Percentiles rank a stretch among this genome's conserved stretches.
phyloP scores from a whole-genome alignment of 2,329 filamentous ascomycete genomes.

The Aspergillus pseudoglaucus region DNA sequence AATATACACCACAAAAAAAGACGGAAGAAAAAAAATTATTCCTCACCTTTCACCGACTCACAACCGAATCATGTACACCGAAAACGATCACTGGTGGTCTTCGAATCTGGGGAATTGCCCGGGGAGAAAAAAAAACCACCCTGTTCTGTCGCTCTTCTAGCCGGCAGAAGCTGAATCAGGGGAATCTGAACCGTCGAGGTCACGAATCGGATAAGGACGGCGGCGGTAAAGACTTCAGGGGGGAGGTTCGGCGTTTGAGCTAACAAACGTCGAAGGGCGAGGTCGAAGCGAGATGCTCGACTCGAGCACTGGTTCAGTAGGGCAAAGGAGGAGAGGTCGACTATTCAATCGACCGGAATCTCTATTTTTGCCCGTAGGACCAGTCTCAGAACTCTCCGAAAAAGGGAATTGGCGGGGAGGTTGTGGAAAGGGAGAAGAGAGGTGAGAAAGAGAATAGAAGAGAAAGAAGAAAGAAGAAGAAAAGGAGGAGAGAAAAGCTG shows the following conservation, averaged over 20 bases:
- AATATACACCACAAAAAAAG: background rate
- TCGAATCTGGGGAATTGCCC: conserved; percentile 13
- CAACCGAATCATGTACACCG: conserved; percentile 20
- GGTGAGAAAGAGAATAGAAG: conserved; percentile 15
- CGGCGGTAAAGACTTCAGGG: conserved; percentile 19
- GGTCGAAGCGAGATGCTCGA: conserved; percentile 33
- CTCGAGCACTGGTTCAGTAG: conserved; percentile 29
- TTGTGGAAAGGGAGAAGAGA: conserved; percentile 18
- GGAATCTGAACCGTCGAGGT: conserved; percentile 24
- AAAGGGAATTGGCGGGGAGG: conserved; percentile 26
- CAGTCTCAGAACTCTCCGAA: conserved; percentile 34
- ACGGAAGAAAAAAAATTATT: conserved; percentile 6
- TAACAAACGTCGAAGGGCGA: conserved; percentile 34
- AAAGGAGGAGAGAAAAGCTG: conserved; percentile 24
- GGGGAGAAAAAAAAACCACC: conserved; percentile 18
- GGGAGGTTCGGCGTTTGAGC: conserved; percentile 30
- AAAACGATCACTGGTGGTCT: conserved; percentile 11
- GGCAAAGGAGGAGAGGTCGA: conserved; percentile 21
- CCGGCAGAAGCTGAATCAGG: conserved; percentile 33
- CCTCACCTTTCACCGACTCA: conserved; percentile 20
- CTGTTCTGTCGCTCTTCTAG: conserved; percentile 31
- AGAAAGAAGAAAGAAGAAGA: conserved; percentile 27
- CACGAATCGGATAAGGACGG: conserved; percentile 24
- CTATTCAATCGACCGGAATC: conserved; percentile 18
- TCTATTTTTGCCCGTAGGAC: conserved; percentile 23